Base-by-base conservation (phyloP, 805 yeast species). In the Kluyveromyces siamensis region DNA sequence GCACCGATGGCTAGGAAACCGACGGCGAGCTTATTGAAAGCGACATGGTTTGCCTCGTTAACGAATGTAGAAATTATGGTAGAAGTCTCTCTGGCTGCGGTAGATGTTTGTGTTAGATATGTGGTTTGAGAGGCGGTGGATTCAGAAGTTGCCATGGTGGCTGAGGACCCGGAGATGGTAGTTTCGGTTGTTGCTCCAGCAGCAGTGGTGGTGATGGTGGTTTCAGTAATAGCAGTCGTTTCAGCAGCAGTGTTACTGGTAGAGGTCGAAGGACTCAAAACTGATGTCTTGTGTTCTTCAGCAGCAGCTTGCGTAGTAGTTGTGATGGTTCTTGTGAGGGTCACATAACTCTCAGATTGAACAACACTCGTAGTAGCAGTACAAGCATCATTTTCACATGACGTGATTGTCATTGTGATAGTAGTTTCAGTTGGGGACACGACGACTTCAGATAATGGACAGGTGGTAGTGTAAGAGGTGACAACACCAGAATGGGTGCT, bases 401-500 rank as follows among this genome's bases (percentile, higher is more conserved):
- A 37, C n/a, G 41, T 44, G 19, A 37, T 39, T 14, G 47, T 44
- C 17, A 35, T 37, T 9, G 52, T 49, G 38, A 48, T 40, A 27
- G 45, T 43, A 3, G 19, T 33, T 33, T 37, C 39, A 14, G n/a
- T 30, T 11, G 30, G 16, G 10, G 25, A n/a, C 7, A 44, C 36
- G 17, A 36, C 46, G 8, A 25, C 45, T n/a, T 37, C 42, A 16
- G 51, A 47, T 16, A 46, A 41, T 19, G 57, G 56, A 44, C 50
- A 48, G 37, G 38, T 40, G 17, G 54, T 53, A 42, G 54, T 49
- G 51, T 52, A 53, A 25, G 53, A 48, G 21, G 54, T 53, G 25
- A 49, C 50, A 6, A 43, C 44, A 38, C 18, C 36, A 11, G 47
- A 19, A 13, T 47, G 25, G 11, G 52, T 49, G 43, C 41, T 48